These are phyloP conservation scores for Prunus davidiana DNA, from an alignment of 306 rosid species.

Conservation along the genomic window DNA sequence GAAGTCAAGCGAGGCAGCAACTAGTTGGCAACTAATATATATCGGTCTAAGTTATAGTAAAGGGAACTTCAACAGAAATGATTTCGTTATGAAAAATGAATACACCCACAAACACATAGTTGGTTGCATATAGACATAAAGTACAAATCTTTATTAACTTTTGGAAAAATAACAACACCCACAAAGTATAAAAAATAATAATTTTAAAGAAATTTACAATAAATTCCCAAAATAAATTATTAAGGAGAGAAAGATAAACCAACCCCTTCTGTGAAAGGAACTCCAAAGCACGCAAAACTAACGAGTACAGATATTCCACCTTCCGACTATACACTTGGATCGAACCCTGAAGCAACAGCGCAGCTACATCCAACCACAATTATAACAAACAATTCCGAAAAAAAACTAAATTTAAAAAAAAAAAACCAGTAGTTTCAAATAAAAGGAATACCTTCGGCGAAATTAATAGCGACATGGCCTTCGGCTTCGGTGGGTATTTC, in stretches of 20 bases:
- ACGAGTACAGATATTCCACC: conserved; percentile 80
- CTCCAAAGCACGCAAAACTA: conserved; percentile 91
- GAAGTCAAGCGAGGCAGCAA: background rate
- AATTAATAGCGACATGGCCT: conserved; percentile 52
- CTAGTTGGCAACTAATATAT: background rate
- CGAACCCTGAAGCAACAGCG: conserved; percentile 90
- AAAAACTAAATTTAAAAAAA: background rate
- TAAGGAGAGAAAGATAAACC: conserved; percentile 14
- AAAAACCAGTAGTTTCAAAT: background rate
- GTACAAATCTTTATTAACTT: conserved; percentile 6
- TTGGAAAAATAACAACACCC: background rate
- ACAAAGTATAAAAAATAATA: background rate
- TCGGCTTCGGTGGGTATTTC: conserved; percentile 63
- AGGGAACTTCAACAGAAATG: background rate
- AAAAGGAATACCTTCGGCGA: conserved; percentile 71
- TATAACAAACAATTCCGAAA: conserved; percentile 16
- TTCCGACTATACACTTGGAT: conserved; percentile 93
- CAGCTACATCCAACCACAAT: conserved; percentile 59
- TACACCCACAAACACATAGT: background rate
- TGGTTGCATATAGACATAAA: conserved; percentile 2
- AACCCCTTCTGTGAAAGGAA: conserved; percentile 93
- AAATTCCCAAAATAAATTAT: background rate
- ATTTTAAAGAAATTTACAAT: background rate
- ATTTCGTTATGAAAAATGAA: background rate
- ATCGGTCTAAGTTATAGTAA: background rate